Base-by-base conservation (phyloP, 805 yeast species). In the Metschnikowia gruessii region DNA sequence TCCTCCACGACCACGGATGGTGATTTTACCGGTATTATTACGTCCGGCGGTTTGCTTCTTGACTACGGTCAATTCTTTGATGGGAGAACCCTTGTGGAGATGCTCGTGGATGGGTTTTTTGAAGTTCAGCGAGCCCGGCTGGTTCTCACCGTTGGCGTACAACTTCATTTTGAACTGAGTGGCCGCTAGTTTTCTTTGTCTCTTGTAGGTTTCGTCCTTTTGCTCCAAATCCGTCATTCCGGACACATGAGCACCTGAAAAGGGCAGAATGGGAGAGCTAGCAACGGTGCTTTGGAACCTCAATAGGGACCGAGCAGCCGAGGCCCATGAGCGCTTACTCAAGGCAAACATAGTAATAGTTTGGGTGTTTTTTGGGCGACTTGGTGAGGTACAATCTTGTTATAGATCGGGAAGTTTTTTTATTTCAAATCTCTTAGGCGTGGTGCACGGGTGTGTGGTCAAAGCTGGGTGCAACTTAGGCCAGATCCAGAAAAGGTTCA, bases 1-100 rank as follows among this genome's bases (percentile, higher is more conserved):
- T 59, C 99, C 99, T 64, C 98, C 99, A 66, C 95, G 82, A 66
- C 94, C 97, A 63, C 99, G 81, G 39, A 88, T 85, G 4, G 96
- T 89, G 59, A 94, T 88, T 56, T 80, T 78, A 55, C 99, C 99
- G 3, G 85, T 74, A 66, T 85, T 75, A 66, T 92, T 91, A 72
- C 99, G 83, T 54, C 99, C 99, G 44, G 95, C 85, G 40, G 82
- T 81, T 46, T 80, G 78, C 60, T 82, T 79, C 60, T 79, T 80
- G 15, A 90, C 79, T 29, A 76, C 77, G 0, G 99, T 92, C 61
- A 94, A 75, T 37, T 82, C 81, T 62, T 76, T 75, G 48, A 85
- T 69, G 1, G 98, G 97, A 45, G 83, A 75, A 9, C 97, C 97
- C 61, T 83, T 86, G 78, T 87, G 85, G 51, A 94, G 72, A 65